Percentiles rank a stretch among this genome's conserved stretches.
These are phyloP conservation scores for Picea glauca DNA, from an alignment of 75 land plant genomes.

Conservation along the genomic window DNA sequence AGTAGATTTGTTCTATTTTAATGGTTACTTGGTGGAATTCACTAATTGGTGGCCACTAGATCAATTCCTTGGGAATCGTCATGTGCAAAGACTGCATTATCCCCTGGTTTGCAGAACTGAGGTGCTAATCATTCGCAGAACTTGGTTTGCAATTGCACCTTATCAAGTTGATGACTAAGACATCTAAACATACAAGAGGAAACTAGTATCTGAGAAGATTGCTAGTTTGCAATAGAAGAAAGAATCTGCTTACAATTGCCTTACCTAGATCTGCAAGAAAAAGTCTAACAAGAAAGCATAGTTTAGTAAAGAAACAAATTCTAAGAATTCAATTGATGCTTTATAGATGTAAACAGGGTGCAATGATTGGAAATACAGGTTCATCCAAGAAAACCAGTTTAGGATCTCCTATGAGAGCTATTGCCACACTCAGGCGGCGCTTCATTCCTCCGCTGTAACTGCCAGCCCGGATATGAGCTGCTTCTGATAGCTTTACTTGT, in stretches of 20 bases:
- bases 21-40: neutral
- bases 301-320: neutral
- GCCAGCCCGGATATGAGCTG: slow-evolving; percentile 7
- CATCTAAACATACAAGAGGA: neutral
- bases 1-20: neutral
- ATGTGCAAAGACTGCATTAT: neutral
- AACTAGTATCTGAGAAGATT: neutral
- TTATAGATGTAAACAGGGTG: neutral
- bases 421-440: slow-evolving; percentile 30
- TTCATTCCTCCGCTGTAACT: slow-evolving; percentile 34
- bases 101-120: neutral
- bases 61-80: neutral
- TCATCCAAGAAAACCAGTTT: slow-evolving; percentile 33
- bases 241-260: neutral
- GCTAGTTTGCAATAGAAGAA: neutral
- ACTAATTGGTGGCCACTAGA: neutral
- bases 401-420: slow-evolving; percentile 33
- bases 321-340: neutral
- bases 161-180: too few relatives aligned
- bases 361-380: slow-evolving; percentile 21
- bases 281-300: neutral
- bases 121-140: neutral
- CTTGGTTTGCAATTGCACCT: neutral
- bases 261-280: neutral
- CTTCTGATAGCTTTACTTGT: slow-evolving; percentile 11